A percentile compares a stretch with the other conserved stretches of the same genome.
phyloP scores from a whole-genome alignment of 2,329 filamentous ascomycete species.

The Byssothecium circinans region DNA sequence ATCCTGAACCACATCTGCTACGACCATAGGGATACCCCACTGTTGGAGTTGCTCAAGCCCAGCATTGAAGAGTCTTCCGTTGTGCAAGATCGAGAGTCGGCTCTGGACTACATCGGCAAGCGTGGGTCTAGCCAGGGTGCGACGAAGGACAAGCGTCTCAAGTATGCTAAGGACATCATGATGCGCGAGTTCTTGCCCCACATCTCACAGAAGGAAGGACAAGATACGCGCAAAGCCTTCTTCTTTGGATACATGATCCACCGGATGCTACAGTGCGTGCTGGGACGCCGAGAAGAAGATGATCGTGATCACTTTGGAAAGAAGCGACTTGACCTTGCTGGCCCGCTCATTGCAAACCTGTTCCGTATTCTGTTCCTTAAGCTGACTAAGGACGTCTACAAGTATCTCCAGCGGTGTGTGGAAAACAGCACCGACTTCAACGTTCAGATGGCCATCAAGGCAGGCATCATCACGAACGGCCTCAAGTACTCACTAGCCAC shows the following conservation, averaged over 20 bases:
- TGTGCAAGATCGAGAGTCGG: slow-evolving; percentile 92
- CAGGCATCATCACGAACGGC: slow-evolving; percentile 86
- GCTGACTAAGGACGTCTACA: slow-evolving; percentile 86
- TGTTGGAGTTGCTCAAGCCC: slow-evolving; percentile 96
- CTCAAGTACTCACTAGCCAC: slow-evolving; percentile 96
- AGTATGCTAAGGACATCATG: slow-evolving; percentile 89
- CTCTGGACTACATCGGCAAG: slow-evolving; percentile 93
- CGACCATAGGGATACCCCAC: slow-evolving; percentile 90
- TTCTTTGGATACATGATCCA: slow-evolving; percentile 99
- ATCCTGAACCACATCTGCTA: slow-evolving; percentile 98
- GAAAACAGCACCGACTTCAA: slow-evolving; percentile 89
- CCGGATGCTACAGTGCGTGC: slow-evolving; percentile 86
- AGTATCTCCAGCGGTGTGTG: slow-evolving; percentile 88
- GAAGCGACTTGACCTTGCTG: slow-evolving; percentile 94
- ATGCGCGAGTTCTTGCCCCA: slow-evolving; percentile 97
- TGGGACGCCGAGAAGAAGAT: slow-evolving; percentile 90
- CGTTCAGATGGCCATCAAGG: slow-evolving; percentile 86
- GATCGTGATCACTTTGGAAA: slow-evolving; percentile 99
- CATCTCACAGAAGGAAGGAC: slow-evolving; percentile 92
- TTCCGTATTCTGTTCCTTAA: slow-evolving; percentile 91
- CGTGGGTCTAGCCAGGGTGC: slow-evolving; percentile 76
- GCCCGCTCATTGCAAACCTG: slow-evolving; percentile 90
- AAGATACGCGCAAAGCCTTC: slow-evolving; percentile 94
- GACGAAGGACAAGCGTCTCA: slow-evolving; percentile 84
- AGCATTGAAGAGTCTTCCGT: slow-evolving; percentile 97